Percentiles rank a stretch among this genome's conserved stretches.
phyloP scores from a whole-genome alignment of 352 stramenopile genomes.

The Phytopythium cucurbitacearum region DNA sequence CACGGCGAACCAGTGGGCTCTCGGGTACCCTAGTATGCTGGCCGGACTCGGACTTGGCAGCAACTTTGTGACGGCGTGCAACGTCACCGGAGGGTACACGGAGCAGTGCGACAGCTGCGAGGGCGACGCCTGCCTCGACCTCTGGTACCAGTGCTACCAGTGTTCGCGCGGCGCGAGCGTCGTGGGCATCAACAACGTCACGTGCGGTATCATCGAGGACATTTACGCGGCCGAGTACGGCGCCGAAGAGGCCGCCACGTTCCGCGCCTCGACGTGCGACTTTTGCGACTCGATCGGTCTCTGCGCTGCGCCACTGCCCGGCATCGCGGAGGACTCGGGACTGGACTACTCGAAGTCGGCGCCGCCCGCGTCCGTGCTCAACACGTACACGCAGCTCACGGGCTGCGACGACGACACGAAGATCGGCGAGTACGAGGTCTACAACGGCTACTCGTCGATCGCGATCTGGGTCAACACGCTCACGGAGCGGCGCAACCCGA shows the following conservation, averaged over 20 bases:
- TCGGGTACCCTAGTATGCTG: slow-evolving; percentile 49
- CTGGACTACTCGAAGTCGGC: slow-evolving; percentile 36
- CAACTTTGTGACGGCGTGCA: slow-evolving; percentile 38
- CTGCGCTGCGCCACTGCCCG: slow-evolving; percentile 51
- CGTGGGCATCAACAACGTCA: slow-evolving; percentile 36
- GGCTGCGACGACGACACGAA: slow-evolving; percentile 50
- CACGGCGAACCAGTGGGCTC: slow-evolving; percentile 38
- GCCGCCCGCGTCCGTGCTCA: slow-evolving; percentile 18
- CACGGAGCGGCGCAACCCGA: slow-evolving; percentile 41
- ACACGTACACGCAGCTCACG: slow-evolving; percentile 37
- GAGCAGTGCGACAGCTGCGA: slow-evolving; percentile 39
- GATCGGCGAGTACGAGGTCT: slow-evolving; percentile 53
- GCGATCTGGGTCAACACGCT: slow-evolving; percentile 38
- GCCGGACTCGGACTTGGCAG: slow-evolving; percentile 41
- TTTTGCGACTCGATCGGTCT: slow-evolving; percentile 34
- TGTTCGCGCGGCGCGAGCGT: slow-evolving; percentile 32
- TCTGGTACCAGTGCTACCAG: slow-evolving; percentile 41
- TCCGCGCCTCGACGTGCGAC: slow-evolving; percentile 30
- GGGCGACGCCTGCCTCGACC: slow-evolving; percentile 24
- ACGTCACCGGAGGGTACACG: slow-evolving; percentile 26
- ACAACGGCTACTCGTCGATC: slow-evolving; percentile 32
- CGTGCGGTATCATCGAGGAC: slow-evolving; percentile 31
- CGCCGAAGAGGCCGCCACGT: slow-evolving; percentile 22
- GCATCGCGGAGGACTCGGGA: slow-evolving; percentile 47
- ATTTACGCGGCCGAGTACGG: slow-evolving; percentile 41